These are phyloP conservation scores for Rheum nobile DNA, from an alignment of 148 eudicot genomes.

Conservation along the genomic window DNA sequence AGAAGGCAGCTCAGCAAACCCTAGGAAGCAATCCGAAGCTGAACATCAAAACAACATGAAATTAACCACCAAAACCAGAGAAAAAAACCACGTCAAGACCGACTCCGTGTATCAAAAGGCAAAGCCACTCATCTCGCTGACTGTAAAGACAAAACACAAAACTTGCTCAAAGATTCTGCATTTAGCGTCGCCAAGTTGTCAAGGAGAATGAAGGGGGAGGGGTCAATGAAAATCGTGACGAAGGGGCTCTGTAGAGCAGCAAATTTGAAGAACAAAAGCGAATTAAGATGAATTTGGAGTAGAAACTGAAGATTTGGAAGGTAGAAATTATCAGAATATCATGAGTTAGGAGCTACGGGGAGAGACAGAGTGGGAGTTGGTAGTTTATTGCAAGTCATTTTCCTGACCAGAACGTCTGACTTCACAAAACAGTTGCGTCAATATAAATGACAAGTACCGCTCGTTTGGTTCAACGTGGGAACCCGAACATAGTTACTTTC, in stretches of 20 bases:
- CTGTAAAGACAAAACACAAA: neutral
- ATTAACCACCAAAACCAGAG: neutral
- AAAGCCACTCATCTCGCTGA: neutral
- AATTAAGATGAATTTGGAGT: neutral
- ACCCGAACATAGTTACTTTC: too few relatives aligned
- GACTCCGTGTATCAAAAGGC: neutral
- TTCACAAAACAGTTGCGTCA: neutral
- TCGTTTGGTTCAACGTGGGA: too few relatives aligned
- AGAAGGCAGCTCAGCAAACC: slow-evolving; percentile 1
- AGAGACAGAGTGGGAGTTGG: slow-evolving; percentile 9
- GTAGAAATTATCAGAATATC: neutral
- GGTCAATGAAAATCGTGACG: neutral
- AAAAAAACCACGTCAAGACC: neutral
- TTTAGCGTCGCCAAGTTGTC: neutral
- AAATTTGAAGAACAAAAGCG: neutral
- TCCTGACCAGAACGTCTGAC: neutral
- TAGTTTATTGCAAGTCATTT: neutral
- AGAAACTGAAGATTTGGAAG: neutral
- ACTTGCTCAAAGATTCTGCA: neutral
- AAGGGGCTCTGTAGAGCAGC: neutral
- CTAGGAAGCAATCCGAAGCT: neutral
- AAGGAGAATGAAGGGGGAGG: neutral
- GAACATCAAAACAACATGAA: neutral
- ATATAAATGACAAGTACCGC: neutral
- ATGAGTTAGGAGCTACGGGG: neutral